Conservation (phyloP, 2,329 filamentous ascomycete species). For the Cercospora sp. region DNA sequence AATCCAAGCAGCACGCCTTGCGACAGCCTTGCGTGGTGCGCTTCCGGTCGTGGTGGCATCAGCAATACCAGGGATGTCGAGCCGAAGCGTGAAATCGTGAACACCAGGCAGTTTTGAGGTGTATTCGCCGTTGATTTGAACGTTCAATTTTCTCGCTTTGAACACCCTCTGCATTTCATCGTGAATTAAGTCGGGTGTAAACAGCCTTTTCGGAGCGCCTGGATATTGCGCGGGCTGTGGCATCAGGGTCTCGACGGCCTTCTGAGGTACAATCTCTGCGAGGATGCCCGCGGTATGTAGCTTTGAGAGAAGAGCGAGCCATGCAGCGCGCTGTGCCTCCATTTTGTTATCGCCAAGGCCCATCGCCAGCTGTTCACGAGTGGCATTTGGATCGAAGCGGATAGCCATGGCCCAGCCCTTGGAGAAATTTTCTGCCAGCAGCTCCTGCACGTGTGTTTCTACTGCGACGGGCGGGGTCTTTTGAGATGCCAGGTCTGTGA, state of each 20-base stretch:
- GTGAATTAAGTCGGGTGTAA: not conserved
- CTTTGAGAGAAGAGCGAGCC: conserved; percentile 9
- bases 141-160: not conserved
- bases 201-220: conserved; percentile 2
- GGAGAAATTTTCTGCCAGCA: too few relatives aligned
- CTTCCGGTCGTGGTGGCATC: conserved; percentile 11
- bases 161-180: conserved; percentile 11
- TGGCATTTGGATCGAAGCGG: not conserved
- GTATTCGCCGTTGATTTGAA: not conserved
- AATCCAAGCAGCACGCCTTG: conserved; percentile 17
- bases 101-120: not conserved
- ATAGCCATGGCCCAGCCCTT: too few relatives aligned
- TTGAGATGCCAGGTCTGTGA: not conserved
- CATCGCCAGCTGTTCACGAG: not conserved
- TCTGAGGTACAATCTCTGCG: not conserved
- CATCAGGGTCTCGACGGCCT: not conserved
- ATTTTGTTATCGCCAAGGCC: conserved; percentile 1
- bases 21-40: not conserved
- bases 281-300: conserved; percentile 14
- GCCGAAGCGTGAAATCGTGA: conserved; percentile 4
- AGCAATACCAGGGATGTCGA: conserved; percentile 13
- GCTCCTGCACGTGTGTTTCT: too few relatives aligned
- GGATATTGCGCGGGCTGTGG: conserved; percentile 17
- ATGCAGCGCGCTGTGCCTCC: conserved; percentile 8
- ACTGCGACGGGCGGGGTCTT: not conserved